Conservation (phyloP, 805 yeast species). For the Metschnikowia continentalis region DNA sequence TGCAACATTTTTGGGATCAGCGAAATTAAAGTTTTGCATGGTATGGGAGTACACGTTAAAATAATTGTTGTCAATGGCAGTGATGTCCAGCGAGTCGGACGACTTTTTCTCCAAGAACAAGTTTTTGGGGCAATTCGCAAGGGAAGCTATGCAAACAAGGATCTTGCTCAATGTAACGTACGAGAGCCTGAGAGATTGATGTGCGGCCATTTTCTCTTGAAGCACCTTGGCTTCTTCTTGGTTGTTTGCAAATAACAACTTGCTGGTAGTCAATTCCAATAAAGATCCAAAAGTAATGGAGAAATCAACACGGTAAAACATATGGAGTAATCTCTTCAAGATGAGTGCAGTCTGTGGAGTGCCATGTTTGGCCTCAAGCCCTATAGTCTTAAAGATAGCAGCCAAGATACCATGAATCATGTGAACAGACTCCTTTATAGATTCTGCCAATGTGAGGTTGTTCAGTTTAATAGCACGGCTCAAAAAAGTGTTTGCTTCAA, state of each 20-base stretch:
- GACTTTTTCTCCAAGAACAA: slow-evolving; percentile 19
- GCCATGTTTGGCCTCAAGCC: slow-evolving; percentile 11
- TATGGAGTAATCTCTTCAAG: slow-evolving; percentile 21
- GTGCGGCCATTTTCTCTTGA: neutral
- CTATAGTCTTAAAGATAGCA: slow-evolving; percentile 17
- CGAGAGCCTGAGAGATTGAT: slow-evolving; percentile 8
- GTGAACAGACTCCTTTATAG: slow-evolving; percentile 25
- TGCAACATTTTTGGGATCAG: slow-evolving; percentile 1
- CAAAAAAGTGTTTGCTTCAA: slow-evolving; percentile 17
- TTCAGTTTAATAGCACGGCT: slow-evolving; percentile 9
- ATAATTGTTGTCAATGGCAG: slow-evolving; percentile 19
- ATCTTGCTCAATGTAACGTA: slow-evolving; percentile 26
- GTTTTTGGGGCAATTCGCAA: slow-evolving; percentile 23
- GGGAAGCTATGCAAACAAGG: slow-evolving; percentile 22
- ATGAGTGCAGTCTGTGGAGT: slow-evolving; percentile 16
- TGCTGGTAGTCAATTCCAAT: slow-evolving; percentile 11
- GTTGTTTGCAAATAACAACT: neutral
- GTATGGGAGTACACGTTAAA: slow-evolving; percentile 21
- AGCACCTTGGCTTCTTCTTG: slow-evolving; percentile 5
- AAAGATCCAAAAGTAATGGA: slow-evolving; percentile 18
- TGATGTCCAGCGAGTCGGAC: slow-evolving; percentile 26
- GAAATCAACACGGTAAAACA: slow-evolving; percentile 24
- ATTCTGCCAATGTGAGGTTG: slow-evolving; percentile 13
- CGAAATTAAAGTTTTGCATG: slow-evolving; percentile 16
- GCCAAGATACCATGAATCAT: slow-evolving; percentile 25